These are phyloP conservation scores for Aspergillus jensenii DNA, from an alignment of 2,329 filamentous ascomycete species.

Conservation along the genomic window DNA sequence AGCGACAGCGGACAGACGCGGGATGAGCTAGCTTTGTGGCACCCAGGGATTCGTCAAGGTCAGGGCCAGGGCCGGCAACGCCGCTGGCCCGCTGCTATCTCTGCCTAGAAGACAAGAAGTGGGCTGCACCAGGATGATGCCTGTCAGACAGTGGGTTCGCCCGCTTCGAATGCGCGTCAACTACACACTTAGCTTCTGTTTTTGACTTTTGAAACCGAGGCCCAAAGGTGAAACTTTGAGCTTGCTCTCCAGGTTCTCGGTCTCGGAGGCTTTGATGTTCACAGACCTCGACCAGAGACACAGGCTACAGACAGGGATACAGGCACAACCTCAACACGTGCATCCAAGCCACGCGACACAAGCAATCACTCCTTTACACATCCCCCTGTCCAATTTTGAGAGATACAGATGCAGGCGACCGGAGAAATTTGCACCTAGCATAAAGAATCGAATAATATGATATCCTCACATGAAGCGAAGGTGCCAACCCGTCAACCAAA, in stretches of 20 bases:
- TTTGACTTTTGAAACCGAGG: background rate
- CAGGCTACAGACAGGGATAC: background rate
- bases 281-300: background rate
- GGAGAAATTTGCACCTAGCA: background rate
- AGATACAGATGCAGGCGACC: background rate
- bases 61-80: no score
- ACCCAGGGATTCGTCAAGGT: background rate
- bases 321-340: constrained; percentile 1
- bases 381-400: no score
- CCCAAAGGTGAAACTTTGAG: background rate
- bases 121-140: background rate
- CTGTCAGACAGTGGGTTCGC: background rate
- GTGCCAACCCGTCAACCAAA: background rate
- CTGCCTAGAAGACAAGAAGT: background rate
- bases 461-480: background rate
- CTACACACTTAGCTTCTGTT: no score
- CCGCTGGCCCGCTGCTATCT: background rate
- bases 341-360: constrained; percentile 1
- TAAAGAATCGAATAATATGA: no score
- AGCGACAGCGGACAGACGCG: background rate
- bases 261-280: background rate
- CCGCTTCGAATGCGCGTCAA: background rate
- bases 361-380: background rate
- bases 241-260: background rate
- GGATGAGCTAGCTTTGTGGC: background rate